Percentiles rank a stretch among this genome's conserved stretches.
phyloP scores from a whole-genome alignment of 306 rosid species.

The Quercus dentata region DNA sequence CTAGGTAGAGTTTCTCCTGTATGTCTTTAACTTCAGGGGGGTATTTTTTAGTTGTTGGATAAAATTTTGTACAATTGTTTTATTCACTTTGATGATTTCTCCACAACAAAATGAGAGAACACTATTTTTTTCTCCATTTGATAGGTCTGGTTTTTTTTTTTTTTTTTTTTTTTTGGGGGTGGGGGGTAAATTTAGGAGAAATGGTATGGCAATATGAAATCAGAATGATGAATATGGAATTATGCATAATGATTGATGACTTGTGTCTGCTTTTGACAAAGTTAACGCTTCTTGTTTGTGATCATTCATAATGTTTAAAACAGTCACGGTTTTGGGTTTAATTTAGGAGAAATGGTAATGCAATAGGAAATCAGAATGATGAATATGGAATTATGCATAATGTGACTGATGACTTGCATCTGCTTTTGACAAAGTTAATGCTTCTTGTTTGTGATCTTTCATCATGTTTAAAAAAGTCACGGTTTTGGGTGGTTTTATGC shows the following conservation, averaged over 20 bases:
- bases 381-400: not conserved
- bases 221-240: not conserved
- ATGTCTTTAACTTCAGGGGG: too few species aligned
- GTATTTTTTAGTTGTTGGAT: too few species aligned
- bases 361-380: too few species aligned
- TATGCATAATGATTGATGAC: not conserved
- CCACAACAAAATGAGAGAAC: not conserved
- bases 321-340: not conserved
- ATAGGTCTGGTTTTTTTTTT: not conserved
- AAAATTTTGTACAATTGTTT: too few species aligned
- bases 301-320: not conserved
- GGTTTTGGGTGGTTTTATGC: not conserved
- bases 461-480: not conserved
- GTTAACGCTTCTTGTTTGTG: not conserved
- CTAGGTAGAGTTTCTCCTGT: too few species aligned
- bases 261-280: not conserved
- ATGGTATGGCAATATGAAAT: not conserved
- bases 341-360: too few species aligned
- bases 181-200: not conserved
- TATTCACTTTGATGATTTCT: not conserved
- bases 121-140: not conserved
- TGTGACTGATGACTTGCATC: not conserved
- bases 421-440: not conserved
- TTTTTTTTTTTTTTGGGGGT: too few species aligned
- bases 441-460: not conserved